These are phyloP conservation scores for Schizosaccharomyces japonicus DNA, from an alignment of 805 yeast genomes.

Conservation along the genomic window DNA sequence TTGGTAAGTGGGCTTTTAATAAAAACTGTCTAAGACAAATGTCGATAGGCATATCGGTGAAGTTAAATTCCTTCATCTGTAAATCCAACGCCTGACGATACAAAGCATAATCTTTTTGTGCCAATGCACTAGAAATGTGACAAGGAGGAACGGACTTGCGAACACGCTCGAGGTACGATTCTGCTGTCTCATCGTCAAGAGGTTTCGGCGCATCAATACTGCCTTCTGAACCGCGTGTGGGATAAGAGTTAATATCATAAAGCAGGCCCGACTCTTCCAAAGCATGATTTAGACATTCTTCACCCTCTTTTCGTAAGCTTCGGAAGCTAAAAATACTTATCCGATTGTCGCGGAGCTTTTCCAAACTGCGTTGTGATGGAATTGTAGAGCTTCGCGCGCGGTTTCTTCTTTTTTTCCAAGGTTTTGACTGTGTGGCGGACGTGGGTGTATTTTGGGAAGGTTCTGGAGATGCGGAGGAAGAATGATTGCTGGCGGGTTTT, in stretches of 20 bases:
- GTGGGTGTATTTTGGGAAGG: too few species aligned
- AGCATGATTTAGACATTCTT: neutral
- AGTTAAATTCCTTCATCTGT: conserved; percentile 22
- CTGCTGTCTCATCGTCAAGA: conserved; percentile 15
- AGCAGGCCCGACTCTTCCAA: neutral
- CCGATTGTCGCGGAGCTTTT: neutral
- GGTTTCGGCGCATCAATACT: neutral
- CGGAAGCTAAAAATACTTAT: neutral
- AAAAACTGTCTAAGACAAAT: conserved; percentile 37
- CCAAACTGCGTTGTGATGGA: neutral
- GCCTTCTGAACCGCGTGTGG: neutral
- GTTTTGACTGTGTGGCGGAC: too few species aligned
- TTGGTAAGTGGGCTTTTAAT: conserved; percentile 35
- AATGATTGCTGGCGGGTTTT: too few species aligned
- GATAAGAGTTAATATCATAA: neutral
- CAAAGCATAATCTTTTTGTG: conserved; percentile 15
- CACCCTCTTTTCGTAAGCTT: neutral
- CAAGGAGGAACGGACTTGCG: conserved; percentile 9
- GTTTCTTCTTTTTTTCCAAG: too few species aligned
- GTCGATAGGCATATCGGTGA: conserved; percentile 35
- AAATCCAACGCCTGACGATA: conserved; percentile 14
- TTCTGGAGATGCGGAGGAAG: too few species aligned
- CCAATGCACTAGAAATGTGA: conserved; percentile 14
- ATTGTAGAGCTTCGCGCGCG: neutral
- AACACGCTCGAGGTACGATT: conserved; percentile 16